Conservation (phyloP, 257 asterid genomes). For the Solanum boliviense region DNA sequence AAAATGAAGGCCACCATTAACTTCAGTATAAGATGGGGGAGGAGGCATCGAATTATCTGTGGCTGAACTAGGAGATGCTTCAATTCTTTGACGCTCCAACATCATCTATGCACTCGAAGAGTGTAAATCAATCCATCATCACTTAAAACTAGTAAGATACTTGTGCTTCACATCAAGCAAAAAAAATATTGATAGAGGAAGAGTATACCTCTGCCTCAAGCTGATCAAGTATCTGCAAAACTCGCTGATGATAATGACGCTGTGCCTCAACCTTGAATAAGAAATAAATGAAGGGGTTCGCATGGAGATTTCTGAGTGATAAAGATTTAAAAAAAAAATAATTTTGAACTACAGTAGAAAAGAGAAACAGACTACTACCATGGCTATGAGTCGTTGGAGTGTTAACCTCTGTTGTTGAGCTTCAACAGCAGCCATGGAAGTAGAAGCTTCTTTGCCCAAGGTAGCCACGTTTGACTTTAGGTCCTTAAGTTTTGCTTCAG, state of each 20-base stretch:
- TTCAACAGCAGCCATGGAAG: conserved; percentile 66
- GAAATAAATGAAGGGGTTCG: not conserved
- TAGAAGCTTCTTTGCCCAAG: conserved; percentile 54
- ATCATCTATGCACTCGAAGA: conserved; percentile 34
- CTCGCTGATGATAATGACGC: conserved; percentile 44
- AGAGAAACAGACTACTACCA: conserved; percentile 24
- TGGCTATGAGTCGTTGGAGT: conserved; percentile 42
- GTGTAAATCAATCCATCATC: not conserved
- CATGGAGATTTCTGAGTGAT: not conserved
- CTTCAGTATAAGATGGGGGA: conserved; percentile 24
- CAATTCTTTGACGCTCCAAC: conserved; percentile 38
- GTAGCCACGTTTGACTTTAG: conserved; percentile 50
- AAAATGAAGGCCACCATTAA: conserved; percentile 20
- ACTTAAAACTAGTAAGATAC: not conserved
- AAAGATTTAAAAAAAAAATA: not conserved
- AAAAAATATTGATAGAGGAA: not conserved
- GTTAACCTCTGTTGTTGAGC: conserved; percentile 59
- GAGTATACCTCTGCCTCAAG: conserved; percentile 57
- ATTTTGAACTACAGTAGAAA: not conserved
- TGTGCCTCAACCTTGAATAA: conserved; percentile 57
- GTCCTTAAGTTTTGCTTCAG: conserved; percentile 51
- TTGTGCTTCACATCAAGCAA: not conserved
- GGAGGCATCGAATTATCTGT: conserved; percentile 15
- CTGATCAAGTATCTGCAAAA: conserved; percentile 54
- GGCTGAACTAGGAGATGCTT: conserved; percentile 24